These are phyloP conservation scores for Colletotrichum brevisporum DNA, from an alignment of 2,329 filamentous ascomycete species.

Conservation along the genomic window DNA sequence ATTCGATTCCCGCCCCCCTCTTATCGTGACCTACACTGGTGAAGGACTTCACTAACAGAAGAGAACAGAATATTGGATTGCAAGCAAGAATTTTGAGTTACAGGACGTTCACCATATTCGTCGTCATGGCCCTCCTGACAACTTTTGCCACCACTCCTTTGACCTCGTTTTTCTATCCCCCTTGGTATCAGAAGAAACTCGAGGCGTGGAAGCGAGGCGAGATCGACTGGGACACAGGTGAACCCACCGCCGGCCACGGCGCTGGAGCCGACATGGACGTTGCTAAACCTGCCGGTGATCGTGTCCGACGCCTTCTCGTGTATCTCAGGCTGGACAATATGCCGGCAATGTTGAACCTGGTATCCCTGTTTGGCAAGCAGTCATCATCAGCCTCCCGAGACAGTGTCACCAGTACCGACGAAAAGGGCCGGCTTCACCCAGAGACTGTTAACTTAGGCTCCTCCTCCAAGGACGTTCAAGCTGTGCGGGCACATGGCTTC, in stretches of 20 bases:
- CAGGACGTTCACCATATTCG: slow-evolving; percentile 85
- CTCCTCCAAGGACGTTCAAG: slow-evolving; percentile 59
- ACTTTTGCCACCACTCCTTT: slow-evolving; percentile 83
- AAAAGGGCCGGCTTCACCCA: slow-evolving; percentile 32
- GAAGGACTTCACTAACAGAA: too few species aligned
- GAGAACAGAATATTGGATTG: slow-evolving; percentile 69
- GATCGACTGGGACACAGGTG: slow-evolving; percentile 76
- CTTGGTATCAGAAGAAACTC: slow-evolving; percentile 56
- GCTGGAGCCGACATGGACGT: slow-evolving; percentile 50
- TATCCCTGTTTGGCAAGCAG: slow-evolving; percentile 76
- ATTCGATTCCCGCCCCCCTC: too few species aligned
- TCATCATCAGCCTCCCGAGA: background rate
- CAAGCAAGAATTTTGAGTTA: slow-evolving; percentile 81
- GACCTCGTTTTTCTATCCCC: slow-evolving; percentile 76
- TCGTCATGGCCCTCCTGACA: slow-evolving; percentile 85
- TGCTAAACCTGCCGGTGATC: slow-evolving; percentile 43
- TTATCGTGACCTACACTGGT: too few species aligned
- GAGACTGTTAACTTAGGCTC: background rate
- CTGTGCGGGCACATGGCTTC: slow-evolving; percentile 81
- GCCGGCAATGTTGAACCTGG: slow-evolving; percentile 88
- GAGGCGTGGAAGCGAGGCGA: slow-evolving; percentile 74
- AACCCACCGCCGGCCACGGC: slow-evolving; percentile 49
- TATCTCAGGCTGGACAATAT: slow-evolving; percentile 70
- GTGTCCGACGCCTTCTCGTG: slow-evolving; percentile 1
- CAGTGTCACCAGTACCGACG: slow-evolving; percentile 1